These are phyloP conservation scores for Melanopsichium pennsylvanicum DNA, from an alignment of 1,284 basidiomycete genomes.

Conservation along the genomic window DNA sequence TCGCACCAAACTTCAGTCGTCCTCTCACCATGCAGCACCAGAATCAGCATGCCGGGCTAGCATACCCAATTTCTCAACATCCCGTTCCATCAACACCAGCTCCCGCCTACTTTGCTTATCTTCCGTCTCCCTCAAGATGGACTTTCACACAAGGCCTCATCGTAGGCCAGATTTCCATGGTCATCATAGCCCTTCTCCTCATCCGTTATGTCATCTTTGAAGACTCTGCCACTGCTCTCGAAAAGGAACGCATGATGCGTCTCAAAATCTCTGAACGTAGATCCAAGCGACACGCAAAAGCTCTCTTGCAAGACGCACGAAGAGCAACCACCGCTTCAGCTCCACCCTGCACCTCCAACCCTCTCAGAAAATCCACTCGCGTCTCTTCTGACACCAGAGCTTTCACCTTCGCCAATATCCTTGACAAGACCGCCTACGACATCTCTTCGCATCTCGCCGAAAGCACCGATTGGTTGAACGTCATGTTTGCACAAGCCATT, in stretches of 20 bases:
- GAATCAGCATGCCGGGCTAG: conserved; percentile 10
- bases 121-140: conserved; percentile 31
- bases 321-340: conserved; percentile 3
- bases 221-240: conserved; percentile 54
- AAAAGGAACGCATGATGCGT: conserved; percentile 44
- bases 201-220: conserved; percentile 72
- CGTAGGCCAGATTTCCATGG: conserved; percentile 69
- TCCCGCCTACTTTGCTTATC: conserved; percentile 21
- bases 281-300: conserved; percentile 42
- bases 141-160: conserved; percentile 71
- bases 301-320: conserved; percentile 19
- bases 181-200: conserved; percentile 39
- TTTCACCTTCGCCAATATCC: conserved; percentile 54
- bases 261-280: conserved; percentile 43
- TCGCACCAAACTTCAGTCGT: no score
- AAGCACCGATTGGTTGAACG: conserved; percentile 71
- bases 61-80: conserved; percentile 13
- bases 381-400: conserved; percentile 27
- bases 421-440: conserved; percentile 70
- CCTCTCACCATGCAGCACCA: conserved; percentile 10
- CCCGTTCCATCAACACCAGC: conserved; percentile 2
- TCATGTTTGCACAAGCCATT: conserved; percentile 70
- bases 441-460: conserved; percentile 70
- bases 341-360: conserved; percentile 1
- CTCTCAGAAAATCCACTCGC: conserved; percentile 16